phyloP scores from a whole-genome alignment of 1,284 basidiomycete genomes.

The Salmacisia buchloeana region DNA sequence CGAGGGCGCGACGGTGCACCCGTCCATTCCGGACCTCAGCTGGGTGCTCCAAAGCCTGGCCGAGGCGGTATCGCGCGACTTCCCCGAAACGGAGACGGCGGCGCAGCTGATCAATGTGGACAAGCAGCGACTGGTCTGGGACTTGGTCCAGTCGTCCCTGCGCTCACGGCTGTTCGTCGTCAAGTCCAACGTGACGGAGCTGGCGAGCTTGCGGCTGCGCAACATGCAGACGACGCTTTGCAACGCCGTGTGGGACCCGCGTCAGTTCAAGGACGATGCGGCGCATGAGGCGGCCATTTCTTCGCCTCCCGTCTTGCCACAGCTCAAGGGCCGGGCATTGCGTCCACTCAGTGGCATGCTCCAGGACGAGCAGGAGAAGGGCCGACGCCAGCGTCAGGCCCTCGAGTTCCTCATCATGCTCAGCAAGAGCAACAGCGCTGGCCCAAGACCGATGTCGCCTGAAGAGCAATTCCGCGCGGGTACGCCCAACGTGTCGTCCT shows the following conservation, averaged over 20 bases:
- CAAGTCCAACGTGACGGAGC: slow-evolving; percentile 24
- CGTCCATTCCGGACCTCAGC: slow-evolving; percentile 39
- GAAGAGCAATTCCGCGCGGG: not conserved
- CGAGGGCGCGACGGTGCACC: not conserved
- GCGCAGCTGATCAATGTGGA: slow-evolving; percentile 39
- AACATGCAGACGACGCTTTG: slow-evolving; percentile 33
- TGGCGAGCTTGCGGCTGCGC: slow-evolving; percentile 34
- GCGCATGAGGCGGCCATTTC: slow-evolving; percentile 32
- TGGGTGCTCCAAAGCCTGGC: slow-evolving; percentile 44
- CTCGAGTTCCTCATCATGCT: slow-evolving; percentile 16
- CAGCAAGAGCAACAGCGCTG: slow-evolving; percentile 1
- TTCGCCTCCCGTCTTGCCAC: slow-evolving; percentile 16
- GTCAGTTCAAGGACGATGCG: slow-evolving; percentile 38
- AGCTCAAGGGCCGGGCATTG: slow-evolving; percentile 18
- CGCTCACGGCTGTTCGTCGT: slow-evolving; percentile 15
- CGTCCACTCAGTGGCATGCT: slow-evolving; percentile 27
- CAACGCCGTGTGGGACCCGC: slow-evolving; percentile 38
- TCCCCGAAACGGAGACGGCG: slow-evolving; percentile 14
- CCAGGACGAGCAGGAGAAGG: slow-evolving; percentile 39
- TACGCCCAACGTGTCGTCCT: not conserved
- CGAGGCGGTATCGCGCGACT: slow-evolving; percentile 22
- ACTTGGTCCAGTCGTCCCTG: slow-evolving; percentile 35
- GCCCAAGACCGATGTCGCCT: not conserved
- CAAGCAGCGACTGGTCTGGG: slow-evolving; percentile 38
- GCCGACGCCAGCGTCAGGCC: slow-evolving; percentile 30